phyloP scores from a whole-genome alignment of 2,329 filamentous ascomycete genomes.

The Monosporascus cannonballus region DNA sequence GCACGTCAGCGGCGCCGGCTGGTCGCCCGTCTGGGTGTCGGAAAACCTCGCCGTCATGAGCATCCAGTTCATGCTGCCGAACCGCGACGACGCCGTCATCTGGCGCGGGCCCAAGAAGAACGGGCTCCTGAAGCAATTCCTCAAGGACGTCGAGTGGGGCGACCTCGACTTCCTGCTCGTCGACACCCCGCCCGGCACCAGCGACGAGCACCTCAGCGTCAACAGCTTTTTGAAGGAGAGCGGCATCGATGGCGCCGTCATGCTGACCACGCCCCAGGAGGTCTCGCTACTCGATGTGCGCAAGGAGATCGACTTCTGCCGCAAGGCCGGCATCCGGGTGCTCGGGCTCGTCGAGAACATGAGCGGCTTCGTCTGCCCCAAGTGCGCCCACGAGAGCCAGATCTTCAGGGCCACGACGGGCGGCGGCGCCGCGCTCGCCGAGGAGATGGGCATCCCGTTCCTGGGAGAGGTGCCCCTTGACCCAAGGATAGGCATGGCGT shows the following conservation, averaged over 20 bases:
- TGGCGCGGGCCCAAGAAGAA: conserved; percentile 99
- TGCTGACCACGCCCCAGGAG: conserved; percentile 94
- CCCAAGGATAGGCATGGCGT: conserved; percentile 90
- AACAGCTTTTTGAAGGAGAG: conserved; percentile 87
- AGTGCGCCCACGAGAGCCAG: conserved; percentile 73
- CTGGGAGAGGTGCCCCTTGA: conserved; percentile 87
- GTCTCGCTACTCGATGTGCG: conserved; percentile 86
- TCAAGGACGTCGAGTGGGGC: conserved; percentile 98
- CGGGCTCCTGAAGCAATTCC: conserved; percentile 92
- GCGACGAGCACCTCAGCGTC: conserved; percentile 90
- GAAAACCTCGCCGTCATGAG: conserved; percentile 96
- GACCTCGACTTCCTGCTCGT: conserved; percentile 89
- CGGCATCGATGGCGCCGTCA: conserved; percentile 86
- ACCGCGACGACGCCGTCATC: conserved; percentile 89
- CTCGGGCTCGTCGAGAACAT: conserved; percentile 96
- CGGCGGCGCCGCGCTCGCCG: conserved; percentile 71
- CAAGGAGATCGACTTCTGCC: conserved; percentile 97
- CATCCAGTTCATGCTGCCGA: conserved; percentile 96
- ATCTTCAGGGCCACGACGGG: conserved; percentile 92
- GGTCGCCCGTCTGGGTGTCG: conserved; percentile 92
- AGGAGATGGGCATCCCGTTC: conserved; percentile 84
- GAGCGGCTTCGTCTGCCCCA: conserved; percentile 93
- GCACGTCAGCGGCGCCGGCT: conserved; percentile 80
- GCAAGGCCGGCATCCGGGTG: conserved; percentile 84
- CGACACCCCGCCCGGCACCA: conserved; percentile 92